These are phyloP conservation scores for Boletellus ananas DNA, from an alignment of 768 basidiomycete species.

Conservation along the genomic window DNA sequence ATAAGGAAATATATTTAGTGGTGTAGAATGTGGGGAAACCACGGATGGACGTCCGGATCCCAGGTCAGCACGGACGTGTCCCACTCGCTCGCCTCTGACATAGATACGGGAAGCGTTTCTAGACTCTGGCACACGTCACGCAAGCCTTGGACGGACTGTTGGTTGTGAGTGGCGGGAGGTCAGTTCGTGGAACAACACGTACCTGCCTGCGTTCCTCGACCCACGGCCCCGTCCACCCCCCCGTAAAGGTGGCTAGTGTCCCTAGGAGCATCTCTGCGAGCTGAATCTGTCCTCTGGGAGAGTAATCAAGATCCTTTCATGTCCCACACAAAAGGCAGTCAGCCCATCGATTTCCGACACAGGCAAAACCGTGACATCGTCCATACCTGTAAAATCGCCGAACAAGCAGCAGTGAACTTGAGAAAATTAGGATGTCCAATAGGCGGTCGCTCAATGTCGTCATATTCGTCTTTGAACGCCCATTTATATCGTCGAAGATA, in stretches of 20 bases:
- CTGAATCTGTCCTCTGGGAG: constrained; percentile 39
- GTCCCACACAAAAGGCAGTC: neutral
- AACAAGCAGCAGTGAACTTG: constrained; percentile 42
- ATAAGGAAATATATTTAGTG: neutral
- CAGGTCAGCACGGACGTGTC: constrained; percentile 42
- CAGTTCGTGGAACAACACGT: neutral
- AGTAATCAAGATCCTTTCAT: constrained; percentile 36
- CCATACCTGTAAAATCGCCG: constrained; percentile 38
- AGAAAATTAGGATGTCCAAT: constrained; percentile 57
- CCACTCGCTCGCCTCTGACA: constrained; percentile 34
- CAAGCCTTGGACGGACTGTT: constrained; percentile 41
- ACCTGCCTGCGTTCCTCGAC: constrained; percentile 47
- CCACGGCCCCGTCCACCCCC: constrained; percentile 47
- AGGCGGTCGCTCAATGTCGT: constrained; percentile 40
- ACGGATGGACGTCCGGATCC: constrained; percentile 46
- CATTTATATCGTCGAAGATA: constrained; percentile 73
- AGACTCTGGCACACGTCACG: constrained; percentile 37
- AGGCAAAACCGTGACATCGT: neutral
- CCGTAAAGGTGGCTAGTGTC: constrained; percentile 24
- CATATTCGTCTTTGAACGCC: constrained; percentile 63
- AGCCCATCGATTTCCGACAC: neutral
- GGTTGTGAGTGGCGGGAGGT: neutral
- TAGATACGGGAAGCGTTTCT: constrained; percentile 34
- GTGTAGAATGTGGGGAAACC: constrained; percentile 43
- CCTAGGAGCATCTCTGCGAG: constrained; percentile 43